Conservation (phyloP, 2,329 filamentous ascomycete species). For the Drechmeria coniospora region DNA sequence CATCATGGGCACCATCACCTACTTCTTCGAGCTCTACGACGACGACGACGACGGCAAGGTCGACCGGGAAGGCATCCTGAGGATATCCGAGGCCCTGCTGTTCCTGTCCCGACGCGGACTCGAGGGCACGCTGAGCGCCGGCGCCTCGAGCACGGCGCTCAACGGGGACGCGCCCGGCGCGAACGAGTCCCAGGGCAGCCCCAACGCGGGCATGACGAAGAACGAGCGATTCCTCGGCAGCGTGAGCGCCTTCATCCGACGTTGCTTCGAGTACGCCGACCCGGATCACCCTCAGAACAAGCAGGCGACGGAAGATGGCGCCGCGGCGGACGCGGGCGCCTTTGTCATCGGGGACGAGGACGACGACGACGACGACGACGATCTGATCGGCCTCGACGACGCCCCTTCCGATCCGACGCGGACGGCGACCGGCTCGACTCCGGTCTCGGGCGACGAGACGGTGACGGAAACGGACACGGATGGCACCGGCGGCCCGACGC, state of each 20-base stretch:
- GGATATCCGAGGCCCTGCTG: conserved; percentile 84
- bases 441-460: conserved; percentile 10
- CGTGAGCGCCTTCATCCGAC: conserved; percentile 86
- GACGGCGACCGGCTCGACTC: conserved; percentile 26
- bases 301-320: conserved; percentile 10
- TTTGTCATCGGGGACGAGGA: conserved; percentile 64
- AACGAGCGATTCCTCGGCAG: conserved; percentile 86
- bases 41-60: conserved; percentile 83
- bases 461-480: too few relatives aligned
- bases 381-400: conserved; percentile 50
- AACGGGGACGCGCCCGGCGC: conserved; percentile 19
- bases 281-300: conserved; percentile 62
- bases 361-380: conserved; percentile 33
- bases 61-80: conserved; percentile 83
- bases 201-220: conserved; percentile 39
- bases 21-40: conserved; percentile 96
- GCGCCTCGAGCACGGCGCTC: conserved; percentile 39
- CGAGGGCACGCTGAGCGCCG: conserved; percentile 56
- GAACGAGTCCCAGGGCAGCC: conserved; percentile 20
- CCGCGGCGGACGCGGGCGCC: conserved; percentile 26
- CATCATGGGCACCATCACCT: conserved; percentile 95
- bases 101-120: conserved; percentile 85
- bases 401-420: too few relatives aligned
- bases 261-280: conserved; percentile 97
- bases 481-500: conserved; percentile 10